These are phyloP conservation scores for Zygoascus bituminiphila DNA, from an alignment of 805 yeast species.

Conservation along the genomic window DNA sequence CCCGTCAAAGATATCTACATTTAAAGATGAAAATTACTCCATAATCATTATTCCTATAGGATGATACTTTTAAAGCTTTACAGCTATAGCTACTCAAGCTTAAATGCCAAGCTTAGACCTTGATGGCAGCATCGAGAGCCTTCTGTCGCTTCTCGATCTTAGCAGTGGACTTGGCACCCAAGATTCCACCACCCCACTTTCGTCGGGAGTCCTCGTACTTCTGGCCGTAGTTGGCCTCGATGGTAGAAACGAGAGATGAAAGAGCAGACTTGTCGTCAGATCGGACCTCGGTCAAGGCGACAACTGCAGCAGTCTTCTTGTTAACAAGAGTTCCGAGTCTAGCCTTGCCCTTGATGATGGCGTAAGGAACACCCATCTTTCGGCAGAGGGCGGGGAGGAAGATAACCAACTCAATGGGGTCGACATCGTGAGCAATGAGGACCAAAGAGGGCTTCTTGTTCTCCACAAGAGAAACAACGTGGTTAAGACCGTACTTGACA, in stretches of 20 bases:
- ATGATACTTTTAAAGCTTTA: not conserved
- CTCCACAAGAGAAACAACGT: constrained; percentile 93
- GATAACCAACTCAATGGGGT: constrained; percentile 95
- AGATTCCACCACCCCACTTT: constrained; percentile 99
- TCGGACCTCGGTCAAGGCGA: constrained; percentile 92
- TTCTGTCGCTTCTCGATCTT: constrained; percentile 71
- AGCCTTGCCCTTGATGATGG: constrained; percentile 96
- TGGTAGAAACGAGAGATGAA: constrained; percentile 85
- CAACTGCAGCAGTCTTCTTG: constrained; percentile 95
- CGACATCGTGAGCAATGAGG: constrained; percentile 97
- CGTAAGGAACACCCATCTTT: constrained; percentile 99
- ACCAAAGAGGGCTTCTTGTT: constrained; percentile 98
- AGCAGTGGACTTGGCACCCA: constrained; percentile 90
- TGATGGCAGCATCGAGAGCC: constrained; percentile 36
- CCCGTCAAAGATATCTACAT: no score
- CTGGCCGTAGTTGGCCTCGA: constrained; percentile 87
- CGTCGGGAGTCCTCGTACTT: constrained; percentile 93
- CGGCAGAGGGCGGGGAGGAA: constrained; percentile 98
- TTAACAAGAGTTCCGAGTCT: constrained; percentile 96
- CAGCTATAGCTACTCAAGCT: not conserved
- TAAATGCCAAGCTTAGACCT: constrained; percentile 22
- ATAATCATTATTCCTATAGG: not conserved
- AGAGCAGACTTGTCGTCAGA: constrained; percentile 93
- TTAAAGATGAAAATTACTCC: not conserved
- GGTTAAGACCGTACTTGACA: constrained; percentile 98